A percentile compares a stretch with the other conserved stretches of the same genome.
Conservation (phyloP, 1,284 basidiomycete species). For the Cryptococcus sp. region DNA sequence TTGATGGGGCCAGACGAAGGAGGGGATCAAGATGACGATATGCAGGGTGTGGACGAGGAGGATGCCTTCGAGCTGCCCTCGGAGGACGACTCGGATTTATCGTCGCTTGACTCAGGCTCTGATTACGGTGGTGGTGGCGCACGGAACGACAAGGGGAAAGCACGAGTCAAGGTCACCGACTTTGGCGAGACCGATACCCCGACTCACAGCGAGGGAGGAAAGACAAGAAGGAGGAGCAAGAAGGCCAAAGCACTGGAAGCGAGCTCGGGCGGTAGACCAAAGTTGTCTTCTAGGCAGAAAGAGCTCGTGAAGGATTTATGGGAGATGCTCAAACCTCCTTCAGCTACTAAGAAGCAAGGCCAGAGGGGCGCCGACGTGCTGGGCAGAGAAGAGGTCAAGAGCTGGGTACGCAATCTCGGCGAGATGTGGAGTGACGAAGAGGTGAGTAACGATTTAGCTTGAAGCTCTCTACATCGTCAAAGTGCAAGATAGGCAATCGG, state of each 20-base stretch:
- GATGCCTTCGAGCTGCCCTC: conserved; percentile 33
- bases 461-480: neutral
- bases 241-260: conserved; percentile 17
- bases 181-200: conserved; percentile 3
- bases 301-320: conserved; percentile 46
- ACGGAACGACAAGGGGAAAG: conserved; percentile 7
- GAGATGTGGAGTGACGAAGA: conserved; percentile 53
- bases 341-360: conserved; percentile 2
- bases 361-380: conserved; percentile 22
- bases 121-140: conserved; percentile 15
- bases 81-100: conserved; percentile 27
- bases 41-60: conserved; percentile 12
- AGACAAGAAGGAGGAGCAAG: conserved; percentile 4
- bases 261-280: conserved; percentile 14
- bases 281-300: conserved; percentile 38
- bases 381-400: conserved; percentile 47
- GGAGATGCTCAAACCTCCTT: conserved; percentile 45
- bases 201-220: neutral
- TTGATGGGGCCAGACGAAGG: conserved; percentile 43
- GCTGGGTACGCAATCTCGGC: conserved; percentile 44
- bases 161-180: conserved; percentile 9
- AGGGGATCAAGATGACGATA: conserved; percentile 19
- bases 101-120: conserved; percentile 23
- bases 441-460: conserved; percentile 29
- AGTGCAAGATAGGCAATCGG: neutral